phyloP scores from a whole-genome alignment of 2,329 filamentous ascomycete genomes.

The Arthrobotrys sinensis region DNA sequence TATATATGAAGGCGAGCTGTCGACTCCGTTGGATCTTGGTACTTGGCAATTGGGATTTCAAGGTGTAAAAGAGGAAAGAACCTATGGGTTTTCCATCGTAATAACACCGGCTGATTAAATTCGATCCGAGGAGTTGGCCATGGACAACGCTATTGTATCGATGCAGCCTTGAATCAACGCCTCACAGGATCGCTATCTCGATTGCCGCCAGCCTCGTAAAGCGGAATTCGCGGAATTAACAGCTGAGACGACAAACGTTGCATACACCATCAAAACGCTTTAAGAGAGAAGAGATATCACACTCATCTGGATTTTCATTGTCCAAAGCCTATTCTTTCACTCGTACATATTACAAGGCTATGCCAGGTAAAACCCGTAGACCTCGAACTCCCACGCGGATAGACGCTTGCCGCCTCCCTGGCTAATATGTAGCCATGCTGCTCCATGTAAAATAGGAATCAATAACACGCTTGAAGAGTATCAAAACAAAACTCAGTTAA shows the following conservation, averaged over 20 bases:
- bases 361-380: constrained; percentile 18
- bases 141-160: too few relatives aligned
- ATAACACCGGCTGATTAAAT: too few relatives aligned
- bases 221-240: too few relatives aligned
- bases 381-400: not conserved
- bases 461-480: constrained; percentile 22
- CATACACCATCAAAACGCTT: not conserved
- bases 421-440: constrained; percentile 6
- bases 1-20: too few relatives aligned
- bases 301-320: constrained; percentile 10
- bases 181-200: not conserved
- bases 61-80: too few relatives aligned
- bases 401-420: not conserved
- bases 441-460: constrained; percentile 16
- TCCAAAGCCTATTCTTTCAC: constrained; percentile 5
- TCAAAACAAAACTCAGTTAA: constrained; percentile 2
- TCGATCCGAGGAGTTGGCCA: too few relatives aligned
- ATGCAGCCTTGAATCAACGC: too few relatives aligned
- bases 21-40: too few relatives aligned
- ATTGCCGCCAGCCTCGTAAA: too few relatives aligned
- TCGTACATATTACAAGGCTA: constrained; percentile 32
- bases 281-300: not conserved
- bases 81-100: too few relatives aligned
- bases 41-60: too few relatives aligned
- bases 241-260: not conserved